Evolutionary conservation across 1,139 yeast genomes (phyloP).

Genomic region (Yamadazyma atmosphaerica): DNA sequence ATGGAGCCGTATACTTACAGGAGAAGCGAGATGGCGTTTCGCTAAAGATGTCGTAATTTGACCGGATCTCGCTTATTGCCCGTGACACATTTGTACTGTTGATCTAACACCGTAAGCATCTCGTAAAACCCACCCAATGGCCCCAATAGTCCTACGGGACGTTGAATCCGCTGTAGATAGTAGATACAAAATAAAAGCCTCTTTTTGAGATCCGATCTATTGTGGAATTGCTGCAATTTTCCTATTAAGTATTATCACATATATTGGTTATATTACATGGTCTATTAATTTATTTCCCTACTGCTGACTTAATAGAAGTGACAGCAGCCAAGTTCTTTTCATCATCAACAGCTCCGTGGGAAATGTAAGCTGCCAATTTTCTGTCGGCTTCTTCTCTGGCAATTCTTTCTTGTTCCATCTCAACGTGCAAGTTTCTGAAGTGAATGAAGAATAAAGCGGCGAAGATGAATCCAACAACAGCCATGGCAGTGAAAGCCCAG

Average conservation of each 20-base stretch:
- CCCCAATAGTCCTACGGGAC: too few species aligned
- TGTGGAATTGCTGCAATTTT: not conserved
- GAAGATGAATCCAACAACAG: constrained; percentile 25
- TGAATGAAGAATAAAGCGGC: constrained; percentile 45
- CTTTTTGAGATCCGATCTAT: too few species aligned
- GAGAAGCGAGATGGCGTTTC: too few species aligned
- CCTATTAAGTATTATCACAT: not conserved
- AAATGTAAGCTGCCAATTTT: constrained; percentile 5
- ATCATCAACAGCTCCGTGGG: constrained; percentile 17
- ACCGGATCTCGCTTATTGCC: too few species aligned
- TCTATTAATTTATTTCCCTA: constrained; percentile 14
- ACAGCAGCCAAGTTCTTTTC: constrained; percentile 16
- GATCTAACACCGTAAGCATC: too few species aligned
- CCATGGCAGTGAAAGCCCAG: constrained; percentile 21
- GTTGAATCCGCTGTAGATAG: too few species aligned
- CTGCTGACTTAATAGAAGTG: constrained; percentile 18
- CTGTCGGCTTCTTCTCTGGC: constrained; percentile 25
- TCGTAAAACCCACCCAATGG: too few species aligned
- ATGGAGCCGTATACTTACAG: too few species aligned
- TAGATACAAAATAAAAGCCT: too few species aligned
- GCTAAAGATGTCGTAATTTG: too few species aligned
- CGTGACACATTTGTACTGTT: too few species aligned
- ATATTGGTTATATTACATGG: not conserved
- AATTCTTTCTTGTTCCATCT: constrained; percentile 47
- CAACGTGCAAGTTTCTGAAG: constrained; percentile 53